Conservation (phyloP, 2,329 filamentous ascomycete genomes). For the Fusarium sp. region DNA sequence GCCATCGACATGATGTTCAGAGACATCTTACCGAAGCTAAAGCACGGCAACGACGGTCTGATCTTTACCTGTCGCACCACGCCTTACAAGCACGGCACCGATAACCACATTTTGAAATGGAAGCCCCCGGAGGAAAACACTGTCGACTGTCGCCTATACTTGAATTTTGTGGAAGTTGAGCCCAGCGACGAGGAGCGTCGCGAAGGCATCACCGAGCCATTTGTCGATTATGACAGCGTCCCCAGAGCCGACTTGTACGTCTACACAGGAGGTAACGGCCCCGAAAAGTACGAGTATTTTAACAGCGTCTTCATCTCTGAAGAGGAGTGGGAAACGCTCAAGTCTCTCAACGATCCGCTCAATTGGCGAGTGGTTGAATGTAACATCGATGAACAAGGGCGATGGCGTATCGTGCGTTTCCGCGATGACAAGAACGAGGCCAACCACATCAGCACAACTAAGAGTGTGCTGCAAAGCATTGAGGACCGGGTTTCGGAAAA, state of each 20-base stretch:
- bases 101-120: slow-evolving; percentile 96
- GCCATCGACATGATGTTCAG: slow-evolving; percentile 93
- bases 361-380: slow-evolving; percentile 92
- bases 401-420: slow-evolving; percentile 91
- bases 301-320: slow-evolving; percentile 76
- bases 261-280: slow-evolving; percentile 69
- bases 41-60: slow-evolving; percentile 94
- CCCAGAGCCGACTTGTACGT: slow-evolving; percentile 81
- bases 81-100: slow-evolving; percentile 89
- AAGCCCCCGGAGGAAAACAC: slow-evolving; percentile 96
- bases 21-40: slow-evolving; percentile 83
- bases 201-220: slow-evolving; percentile 72
- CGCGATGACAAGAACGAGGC: slow-evolving; percentile 92
- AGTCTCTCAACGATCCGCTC: slow-evolving; percentile 78
- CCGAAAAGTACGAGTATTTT: slow-evolving; percentile 72
- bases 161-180: slow-evolving; percentile 80
- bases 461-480: slow-evolving; percentile 91
- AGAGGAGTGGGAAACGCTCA: slow-evolving; percentile 86
- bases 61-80: slow-evolving; percentile 97
- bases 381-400: slow-evolving; percentile 77
- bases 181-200: slow-evolving; percentile 76
- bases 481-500: slow-evolving; percentile 84
- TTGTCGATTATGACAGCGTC: slow-evolving; percentile 82
- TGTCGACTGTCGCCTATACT: slow-evolving; percentile 86
- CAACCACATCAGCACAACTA: slow-evolving; percentile 87